Evolutionary conservation across 2,329 filamentous ascomycete genomes (phyloP).

Genomic region (Eutypa lata): DNA sequence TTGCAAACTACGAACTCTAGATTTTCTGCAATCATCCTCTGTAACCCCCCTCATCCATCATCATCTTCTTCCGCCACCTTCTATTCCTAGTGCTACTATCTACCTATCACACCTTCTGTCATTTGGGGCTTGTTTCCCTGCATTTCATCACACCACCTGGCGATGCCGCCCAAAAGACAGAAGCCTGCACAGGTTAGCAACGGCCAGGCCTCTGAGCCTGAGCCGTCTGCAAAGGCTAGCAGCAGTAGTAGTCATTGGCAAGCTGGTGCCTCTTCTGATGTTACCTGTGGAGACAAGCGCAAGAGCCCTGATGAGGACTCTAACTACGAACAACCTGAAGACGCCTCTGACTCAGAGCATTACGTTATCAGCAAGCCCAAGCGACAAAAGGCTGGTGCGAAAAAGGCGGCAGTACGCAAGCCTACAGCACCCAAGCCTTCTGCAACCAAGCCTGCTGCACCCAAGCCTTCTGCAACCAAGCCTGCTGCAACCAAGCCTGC

Average conservation of each 20-base stretch:
- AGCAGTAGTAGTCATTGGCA: neutral
- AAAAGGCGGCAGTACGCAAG: neutral
- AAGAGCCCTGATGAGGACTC: neutral
- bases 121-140: neutral
- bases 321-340: neutral
- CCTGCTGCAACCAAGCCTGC: no score
- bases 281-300: neutral
- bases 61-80: no score
- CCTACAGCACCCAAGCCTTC: no score
- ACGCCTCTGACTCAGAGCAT: neutral
- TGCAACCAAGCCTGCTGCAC: no score
- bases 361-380: neutral
- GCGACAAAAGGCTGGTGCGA: neutral
- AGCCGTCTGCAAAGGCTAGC: neutral
- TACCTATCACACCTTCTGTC: neutral
- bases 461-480: no score
- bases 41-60: no score
- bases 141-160: neutral
- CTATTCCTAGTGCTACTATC: neutral
- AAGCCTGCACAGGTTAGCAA: no score
- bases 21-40: neutral
- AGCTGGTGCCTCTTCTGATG: neutral
- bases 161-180: neutral
- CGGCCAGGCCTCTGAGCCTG: no score
- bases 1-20: neutral